Percentiles rank a stretch among this genome's conserved stretches.
Conservation (phyloP, 371 early-diverging fungal genomes). For the Mycotypha africana region DNA sequence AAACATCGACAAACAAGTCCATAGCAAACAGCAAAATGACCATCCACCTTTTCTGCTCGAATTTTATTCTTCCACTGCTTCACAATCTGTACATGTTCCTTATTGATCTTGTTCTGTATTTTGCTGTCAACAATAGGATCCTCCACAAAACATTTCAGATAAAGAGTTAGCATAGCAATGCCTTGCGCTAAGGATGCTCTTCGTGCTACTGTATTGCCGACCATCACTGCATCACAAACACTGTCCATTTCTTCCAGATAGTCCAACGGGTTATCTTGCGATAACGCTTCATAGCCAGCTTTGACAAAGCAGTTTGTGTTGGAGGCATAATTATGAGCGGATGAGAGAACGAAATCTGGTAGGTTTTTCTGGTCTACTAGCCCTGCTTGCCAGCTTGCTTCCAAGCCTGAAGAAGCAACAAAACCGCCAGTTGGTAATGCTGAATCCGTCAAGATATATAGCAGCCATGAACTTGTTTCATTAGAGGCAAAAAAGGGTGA, state of each 20-base stretch:
- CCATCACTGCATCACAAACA: slow-evolving; percentile 51
- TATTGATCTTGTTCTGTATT: background rate
- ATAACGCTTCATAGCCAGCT: slow-evolving; percentile 48
- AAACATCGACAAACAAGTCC: slow-evolving; percentile 60
- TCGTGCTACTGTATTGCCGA: slow-evolving; percentile 61
- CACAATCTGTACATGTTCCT: slow-evolving; percentile 23
- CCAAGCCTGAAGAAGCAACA: slow-evolving; percentile 78
- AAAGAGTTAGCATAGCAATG: slow-evolving; percentile 62
- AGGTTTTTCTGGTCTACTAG: slow-evolving; percentile 37
- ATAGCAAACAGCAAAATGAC: slow-evolving; percentile 71
- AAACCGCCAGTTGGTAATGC: slow-evolving; percentile 90
- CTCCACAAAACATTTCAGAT: slow-evolving; percentile 48
- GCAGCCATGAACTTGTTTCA: slow-evolving; percentile 61
- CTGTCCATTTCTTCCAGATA: slow-evolving; percentile 46
- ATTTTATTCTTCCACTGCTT: slow-evolving; percentile 51
- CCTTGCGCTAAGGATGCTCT: slow-evolving; percentile 73
- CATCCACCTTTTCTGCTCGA: slow-evolving; percentile 49
- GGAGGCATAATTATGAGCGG: slow-evolving; percentile 61
- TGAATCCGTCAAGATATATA: slow-evolving; percentile 84
- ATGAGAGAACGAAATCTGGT: slow-evolving; percentile 40
- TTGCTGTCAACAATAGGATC: background rate
- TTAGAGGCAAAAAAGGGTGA: slow-evolving; percentile 27
- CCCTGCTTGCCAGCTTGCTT: slow-evolving; percentile 64
- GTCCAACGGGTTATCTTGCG: slow-evolving; percentile 27
- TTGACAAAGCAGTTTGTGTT: slow-evolving; percentile 66